phyloP scores from a whole-genome alignment of 164 flowering plant species.

The grape (Vitis vinifera) region DNA sequence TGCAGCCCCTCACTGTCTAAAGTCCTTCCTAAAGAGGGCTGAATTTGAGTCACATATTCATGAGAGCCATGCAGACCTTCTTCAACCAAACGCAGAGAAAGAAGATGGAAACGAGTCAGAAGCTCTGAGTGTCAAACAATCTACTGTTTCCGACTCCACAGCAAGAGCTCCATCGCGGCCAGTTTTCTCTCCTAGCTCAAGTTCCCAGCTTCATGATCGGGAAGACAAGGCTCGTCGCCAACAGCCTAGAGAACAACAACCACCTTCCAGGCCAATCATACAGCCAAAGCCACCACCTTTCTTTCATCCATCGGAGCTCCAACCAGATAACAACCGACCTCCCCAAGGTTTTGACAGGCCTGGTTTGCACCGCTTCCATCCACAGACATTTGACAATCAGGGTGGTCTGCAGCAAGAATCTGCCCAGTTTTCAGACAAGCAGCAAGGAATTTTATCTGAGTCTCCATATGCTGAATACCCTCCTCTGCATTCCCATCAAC shows the following conservation, averaged over 20 bases:
- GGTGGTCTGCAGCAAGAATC: conserved; percentile 46
- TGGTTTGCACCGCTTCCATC: conserved; percentile 41
- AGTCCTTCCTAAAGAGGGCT: conserved; percentile 75
- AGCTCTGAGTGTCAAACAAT: conserved; percentile 47
- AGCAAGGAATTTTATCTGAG: conserved; percentile 41
- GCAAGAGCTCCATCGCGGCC: conserved; percentile 54
- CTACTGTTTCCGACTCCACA: conserved; percentile 63
- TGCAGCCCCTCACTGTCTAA: conserved; percentile 97
- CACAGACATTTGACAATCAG: conserved; percentile 45
- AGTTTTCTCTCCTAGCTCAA: conserved; percentile 56
- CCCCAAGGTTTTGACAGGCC: conserved; percentile 49
- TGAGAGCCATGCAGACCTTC: conserved; percentile 70
- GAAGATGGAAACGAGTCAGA: conserved; percentile 74
- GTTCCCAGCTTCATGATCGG: conserved; percentile 48
- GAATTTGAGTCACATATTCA: conserved; percentile 86
- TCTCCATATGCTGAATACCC: conserved; percentile 44
- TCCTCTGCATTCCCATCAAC: conserved; percentile 42
- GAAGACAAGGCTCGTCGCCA: conserved; percentile 58
- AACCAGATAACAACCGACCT: conserved; percentile 26
- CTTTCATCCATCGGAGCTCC: conserved; percentile 40
- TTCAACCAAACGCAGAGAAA: conserved; percentile 58
- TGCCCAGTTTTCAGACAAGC: conserved; percentile 50
- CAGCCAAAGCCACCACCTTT: conserved; percentile 48
- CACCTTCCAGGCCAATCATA: conserved; percentile 41
- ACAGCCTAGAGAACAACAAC: conserved; percentile 51